A percentile compares a stretch with the other conserved stretches of the same genome.
Evolutionary conservation across 331 rosid species (phyloP).

Genomic region (Saraca asoca): DNA sequence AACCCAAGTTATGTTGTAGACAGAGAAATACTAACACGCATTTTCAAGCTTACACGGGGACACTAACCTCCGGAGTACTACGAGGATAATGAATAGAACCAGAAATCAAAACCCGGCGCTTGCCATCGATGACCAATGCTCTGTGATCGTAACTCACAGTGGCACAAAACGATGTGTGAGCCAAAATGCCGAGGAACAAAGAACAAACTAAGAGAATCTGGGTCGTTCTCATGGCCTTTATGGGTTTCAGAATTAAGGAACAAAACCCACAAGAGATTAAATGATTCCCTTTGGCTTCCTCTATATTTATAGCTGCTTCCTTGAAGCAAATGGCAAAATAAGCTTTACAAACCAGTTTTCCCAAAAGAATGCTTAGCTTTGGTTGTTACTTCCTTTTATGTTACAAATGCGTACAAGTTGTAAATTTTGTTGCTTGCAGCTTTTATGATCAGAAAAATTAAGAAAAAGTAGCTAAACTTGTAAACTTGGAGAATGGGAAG

Average conservation of each 20-base stretch:
- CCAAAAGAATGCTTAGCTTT: constrained; percentile 28
- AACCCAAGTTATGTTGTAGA: constrained; percentile 2
- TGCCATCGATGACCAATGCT: constrained; percentile 81
- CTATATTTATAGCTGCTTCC: constrained; percentile 10
- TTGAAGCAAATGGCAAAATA: constrained; percentile 30
- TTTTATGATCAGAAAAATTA: not conserved
- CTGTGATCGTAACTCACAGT: constrained; percentile 83
- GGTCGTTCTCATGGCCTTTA: constrained; percentile 46
- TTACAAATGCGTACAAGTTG: constrained; percentile 33
- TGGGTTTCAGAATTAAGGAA: not conserved
- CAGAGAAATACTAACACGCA: not conserved
- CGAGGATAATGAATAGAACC: constrained; percentile 98
- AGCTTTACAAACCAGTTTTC: constrained; percentile 1
- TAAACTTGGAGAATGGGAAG: constrained; percentile 25
- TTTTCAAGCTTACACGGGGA: not conserved
- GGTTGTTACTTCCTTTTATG: constrained; percentile 2
- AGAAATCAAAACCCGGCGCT: constrained; percentile 70
- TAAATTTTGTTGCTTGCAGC: constrained; percentile 37
- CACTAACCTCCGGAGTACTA: constrained; percentile 77
- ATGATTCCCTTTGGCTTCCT: constrained; percentile 21
- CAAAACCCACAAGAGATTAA: not conserved
- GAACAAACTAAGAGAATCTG: constrained; percentile 38
- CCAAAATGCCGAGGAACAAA: constrained; percentile 48
- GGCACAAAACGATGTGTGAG: constrained; percentile 43
- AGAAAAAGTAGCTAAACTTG: no score